phyloP scores from a whole-genome alignment of 805 yeast genomes.

The Candida chauliodis region DNA sequence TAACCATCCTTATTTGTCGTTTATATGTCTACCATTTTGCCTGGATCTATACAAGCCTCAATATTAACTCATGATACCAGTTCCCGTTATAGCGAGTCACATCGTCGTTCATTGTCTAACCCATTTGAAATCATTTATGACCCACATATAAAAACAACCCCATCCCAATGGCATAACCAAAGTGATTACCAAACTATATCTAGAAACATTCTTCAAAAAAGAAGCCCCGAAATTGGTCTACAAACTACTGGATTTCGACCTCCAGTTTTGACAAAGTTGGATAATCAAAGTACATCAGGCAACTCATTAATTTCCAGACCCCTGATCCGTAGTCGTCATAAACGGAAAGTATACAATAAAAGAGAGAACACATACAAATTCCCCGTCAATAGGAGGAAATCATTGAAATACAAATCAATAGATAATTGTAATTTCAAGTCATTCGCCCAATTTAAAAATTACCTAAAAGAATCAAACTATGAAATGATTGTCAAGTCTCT shows the following conservation, averaged over 20 bases:
- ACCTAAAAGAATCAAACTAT: conserved; percentile 17
- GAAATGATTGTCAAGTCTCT: conserved; percentile 21
- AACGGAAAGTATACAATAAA: conserved; percentile 25
- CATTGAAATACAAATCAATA: conserved; percentile 26
- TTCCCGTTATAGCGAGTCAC: neutral
- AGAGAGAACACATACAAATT: conserved; percentile 13
- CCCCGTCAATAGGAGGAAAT: conserved; percentile 33
- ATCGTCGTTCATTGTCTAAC: conserved; percentile 14
- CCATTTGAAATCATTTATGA: conserved; percentile 27
- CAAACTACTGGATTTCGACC: conserved; percentile 6
- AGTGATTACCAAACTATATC: conserved; percentile 3
- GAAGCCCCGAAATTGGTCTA: neutral
- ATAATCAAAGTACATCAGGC: conserved; percentile 26
- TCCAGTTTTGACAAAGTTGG: conserved; percentile 26
- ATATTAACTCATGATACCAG: neutral
- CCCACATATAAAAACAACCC: conserved; percentile 1
- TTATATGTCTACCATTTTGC: neutral
- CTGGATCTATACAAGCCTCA: neutral
- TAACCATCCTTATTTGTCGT: neutral
- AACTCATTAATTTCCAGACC: conserved; percentile 18
- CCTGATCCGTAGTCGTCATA: conserved; percentile 24
- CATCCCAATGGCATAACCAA: conserved; percentile 6
- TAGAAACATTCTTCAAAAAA: conserved; percentile 4
- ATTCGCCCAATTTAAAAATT: conserved; percentile 19
- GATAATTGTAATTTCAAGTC: conserved; percentile 16